Conservation (phyloP, 1,284 basidiomycete species). For the Tilletia walkeri region DNA sequence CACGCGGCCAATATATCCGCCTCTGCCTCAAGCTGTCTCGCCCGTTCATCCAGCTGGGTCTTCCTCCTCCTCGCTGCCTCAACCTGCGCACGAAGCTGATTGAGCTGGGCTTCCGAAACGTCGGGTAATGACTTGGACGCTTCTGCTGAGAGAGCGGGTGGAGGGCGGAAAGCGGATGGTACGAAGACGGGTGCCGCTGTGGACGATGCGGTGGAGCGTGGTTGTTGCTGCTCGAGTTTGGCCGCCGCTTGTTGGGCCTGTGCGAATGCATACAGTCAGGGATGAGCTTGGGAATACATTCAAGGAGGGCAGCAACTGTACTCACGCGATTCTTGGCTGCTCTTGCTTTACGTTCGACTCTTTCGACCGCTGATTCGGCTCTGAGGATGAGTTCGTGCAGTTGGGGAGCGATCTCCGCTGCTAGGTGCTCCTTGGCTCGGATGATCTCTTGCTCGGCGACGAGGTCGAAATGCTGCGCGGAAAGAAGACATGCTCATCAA, state of each 20-base stretch:
- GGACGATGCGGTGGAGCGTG: neutral
- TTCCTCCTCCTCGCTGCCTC: conserved; percentile 4
- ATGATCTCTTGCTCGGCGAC: conserved; percentile 23
- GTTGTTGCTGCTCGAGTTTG: neutral
- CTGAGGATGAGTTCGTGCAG: conserved; percentile 24
- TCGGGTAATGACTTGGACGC: neutral
- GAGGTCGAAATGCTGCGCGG: conserved; percentile 22
- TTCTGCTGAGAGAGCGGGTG: neutral
- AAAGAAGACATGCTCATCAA: neutral
- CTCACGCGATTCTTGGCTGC: conserved; percentile 23
- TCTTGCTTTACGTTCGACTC: conserved; percentile 21
- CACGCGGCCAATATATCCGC: conserved; percentile 8
- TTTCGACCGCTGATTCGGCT: conserved; percentile 23
- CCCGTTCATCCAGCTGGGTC: neutral
- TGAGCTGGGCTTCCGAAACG: conserved; percentile 6
- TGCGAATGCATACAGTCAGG: neutral
- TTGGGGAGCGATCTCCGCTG: conserved; percentile 24
- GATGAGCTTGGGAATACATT: neutral
- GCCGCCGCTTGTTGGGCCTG: conserved; percentile 7
- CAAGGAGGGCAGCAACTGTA: neutral
- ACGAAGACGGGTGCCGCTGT: neutral
- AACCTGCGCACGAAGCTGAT: conserved; percentile 1
- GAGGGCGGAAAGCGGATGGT: neutral
- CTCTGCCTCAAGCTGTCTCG: conserved; percentile 14
- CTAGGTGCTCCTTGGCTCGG: conserved; percentile 21